Conservation (phyloP, 73 alveolate species). For the Paraurostyla sp. region DNA sequence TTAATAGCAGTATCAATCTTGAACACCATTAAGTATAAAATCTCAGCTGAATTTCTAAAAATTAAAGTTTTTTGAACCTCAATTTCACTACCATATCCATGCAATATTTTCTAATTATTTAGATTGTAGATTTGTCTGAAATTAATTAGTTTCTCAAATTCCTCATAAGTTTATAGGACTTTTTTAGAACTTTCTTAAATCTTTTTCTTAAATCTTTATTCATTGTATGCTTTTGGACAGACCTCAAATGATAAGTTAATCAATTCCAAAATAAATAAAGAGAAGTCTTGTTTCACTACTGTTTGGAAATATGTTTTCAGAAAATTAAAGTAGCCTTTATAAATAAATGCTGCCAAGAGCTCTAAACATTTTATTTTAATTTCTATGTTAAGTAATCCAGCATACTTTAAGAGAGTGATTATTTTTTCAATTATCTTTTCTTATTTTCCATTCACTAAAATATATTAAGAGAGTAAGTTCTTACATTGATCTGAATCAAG, state of each 20-base stretch:
- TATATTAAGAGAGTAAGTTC: not conserved
- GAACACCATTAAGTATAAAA: not conserved
- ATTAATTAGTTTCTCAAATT: slow-evolving; percentile 43
- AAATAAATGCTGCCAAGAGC: not conserved
- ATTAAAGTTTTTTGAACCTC: not conserved
- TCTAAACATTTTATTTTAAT: slow-evolving; percentile 13
- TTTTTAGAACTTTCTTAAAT: not conserved
- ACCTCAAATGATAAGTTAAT: not conserved
- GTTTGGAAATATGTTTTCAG: not conserved
- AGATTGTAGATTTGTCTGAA: not conserved
- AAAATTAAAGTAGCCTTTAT: slow-evolving; percentile 36
- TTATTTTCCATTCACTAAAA: not conserved
- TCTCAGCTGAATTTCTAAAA: not conserved
- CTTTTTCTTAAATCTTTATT: slow-evolving; percentile 3
- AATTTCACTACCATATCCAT: not conserved
- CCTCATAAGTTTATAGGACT: not conserved
- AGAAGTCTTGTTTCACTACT: not conserved
- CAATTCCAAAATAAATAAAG: not conserved
- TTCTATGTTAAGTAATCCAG: not conserved
- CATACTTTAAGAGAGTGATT: not conserved
- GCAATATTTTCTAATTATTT: not conserved
- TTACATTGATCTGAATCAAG: slow-evolving; percentile 28
- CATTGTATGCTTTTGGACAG: not conserved
- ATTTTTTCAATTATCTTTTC: not conserved
- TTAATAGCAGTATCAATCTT: not conserved